phyloP scores from a whole-genome alignment of 352 stramenopile genomes.

The Phytophthora kernoviae region DNA sequence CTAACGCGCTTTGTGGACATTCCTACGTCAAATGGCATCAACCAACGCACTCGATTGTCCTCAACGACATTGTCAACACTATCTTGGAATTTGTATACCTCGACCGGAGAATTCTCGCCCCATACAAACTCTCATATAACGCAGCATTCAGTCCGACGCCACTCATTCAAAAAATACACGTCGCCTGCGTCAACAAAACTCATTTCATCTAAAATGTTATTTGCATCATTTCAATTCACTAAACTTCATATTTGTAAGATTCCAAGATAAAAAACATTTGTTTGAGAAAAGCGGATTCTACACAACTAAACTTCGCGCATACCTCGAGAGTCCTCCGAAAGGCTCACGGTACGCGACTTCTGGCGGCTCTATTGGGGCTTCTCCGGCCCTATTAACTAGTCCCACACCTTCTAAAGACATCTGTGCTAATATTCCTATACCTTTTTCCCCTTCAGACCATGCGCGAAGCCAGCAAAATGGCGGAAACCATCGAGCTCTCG shows the following conservation, averaged over 20 bases:
- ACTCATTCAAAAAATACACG: neutral
- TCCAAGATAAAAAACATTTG: too few relatives aligned
- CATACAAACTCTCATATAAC: neutral
- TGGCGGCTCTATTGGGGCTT: neutral
- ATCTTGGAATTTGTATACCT: conserved; percentile 2
- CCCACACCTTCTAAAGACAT: neutral
- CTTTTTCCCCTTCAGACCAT: conserved; percentile 13
- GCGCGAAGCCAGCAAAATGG: neutral
- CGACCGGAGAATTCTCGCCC: neutral
- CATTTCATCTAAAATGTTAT: neutral
- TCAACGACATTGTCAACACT: neutral
- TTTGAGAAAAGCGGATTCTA: too few relatives aligned
- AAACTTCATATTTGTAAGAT: too few relatives aligned
- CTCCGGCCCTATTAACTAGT: neutral
- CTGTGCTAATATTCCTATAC: neutral
- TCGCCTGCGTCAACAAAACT: neutral
- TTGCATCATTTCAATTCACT: neutral
- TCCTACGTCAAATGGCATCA: too few relatives aligned
- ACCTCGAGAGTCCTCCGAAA: neutral
- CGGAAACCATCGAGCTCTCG: conserved; percentile 25
- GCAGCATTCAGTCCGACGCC: neutral
- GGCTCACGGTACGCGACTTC: neutral
- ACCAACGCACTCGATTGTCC: neutral
- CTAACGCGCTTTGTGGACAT: neutral
- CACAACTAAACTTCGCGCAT: neutral